phyloP scores from a whole-genome alignment of 495 filamentous ascomycete genomes.

The Darksidea phi region DNA sequence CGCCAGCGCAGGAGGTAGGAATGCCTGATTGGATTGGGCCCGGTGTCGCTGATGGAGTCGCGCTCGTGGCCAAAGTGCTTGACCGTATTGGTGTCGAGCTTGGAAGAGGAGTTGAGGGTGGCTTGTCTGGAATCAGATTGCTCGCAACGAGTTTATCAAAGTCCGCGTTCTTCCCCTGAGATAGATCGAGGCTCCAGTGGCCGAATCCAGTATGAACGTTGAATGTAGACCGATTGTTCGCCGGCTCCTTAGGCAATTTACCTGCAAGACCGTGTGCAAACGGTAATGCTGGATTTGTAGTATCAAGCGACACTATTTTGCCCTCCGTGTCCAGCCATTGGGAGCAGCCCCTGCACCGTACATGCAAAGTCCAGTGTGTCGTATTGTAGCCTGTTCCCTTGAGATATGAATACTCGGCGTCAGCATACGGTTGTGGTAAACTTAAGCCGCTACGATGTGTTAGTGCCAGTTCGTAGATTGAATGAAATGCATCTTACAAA shows the following conservation, averaged over 20 bases:
- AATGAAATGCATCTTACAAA: slow-evolving; percentile 9
- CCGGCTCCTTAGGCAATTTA: slow-evolving; percentile 20
- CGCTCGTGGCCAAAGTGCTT: slow-evolving; percentile 22
- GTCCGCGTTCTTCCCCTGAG: slow-evolving; percentile 16
- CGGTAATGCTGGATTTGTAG: slow-evolving; percentile 8
- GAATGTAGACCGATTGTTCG: slow-evolving; percentile 31
- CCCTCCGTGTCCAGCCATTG: slow-evolving; percentile 23
- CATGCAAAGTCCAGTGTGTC: slow-evolving; percentile 34
- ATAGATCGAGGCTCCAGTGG: slow-evolving; percentile 26
- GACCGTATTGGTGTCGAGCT: background rate
- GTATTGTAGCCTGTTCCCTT: slow-evolving; percentile 31
- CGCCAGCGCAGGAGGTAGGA: slow-evolving; percentile 16
- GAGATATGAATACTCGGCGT: slow-evolving; percentile 28
- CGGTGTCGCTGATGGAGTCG: slow-evolving; percentile 15
- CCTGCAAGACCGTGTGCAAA: slow-evolving; percentile 23
- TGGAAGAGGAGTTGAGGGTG: slow-evolving; percentile 11
- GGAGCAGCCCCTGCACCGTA: slow-evolving; percentile 31
- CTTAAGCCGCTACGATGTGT: slow-evolving; percentile 23
- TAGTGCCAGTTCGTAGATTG: background rate
- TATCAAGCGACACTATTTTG: slow-evolving; percentile 11
- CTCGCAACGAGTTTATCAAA: slow-evolving; percentile 23
- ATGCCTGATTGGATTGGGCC: slow-evolving; percentile 6
- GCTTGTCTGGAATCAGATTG: slow-evolving; percentile 14
- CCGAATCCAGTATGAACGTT: slow-evolving; percentile 28
- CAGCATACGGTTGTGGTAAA: slow-evolving; percentile 24